Base-by-base conservation (phyloP, 2,329 filamentous ascomycete genomes). In the Colletotrichum gigasporum region DNA sequence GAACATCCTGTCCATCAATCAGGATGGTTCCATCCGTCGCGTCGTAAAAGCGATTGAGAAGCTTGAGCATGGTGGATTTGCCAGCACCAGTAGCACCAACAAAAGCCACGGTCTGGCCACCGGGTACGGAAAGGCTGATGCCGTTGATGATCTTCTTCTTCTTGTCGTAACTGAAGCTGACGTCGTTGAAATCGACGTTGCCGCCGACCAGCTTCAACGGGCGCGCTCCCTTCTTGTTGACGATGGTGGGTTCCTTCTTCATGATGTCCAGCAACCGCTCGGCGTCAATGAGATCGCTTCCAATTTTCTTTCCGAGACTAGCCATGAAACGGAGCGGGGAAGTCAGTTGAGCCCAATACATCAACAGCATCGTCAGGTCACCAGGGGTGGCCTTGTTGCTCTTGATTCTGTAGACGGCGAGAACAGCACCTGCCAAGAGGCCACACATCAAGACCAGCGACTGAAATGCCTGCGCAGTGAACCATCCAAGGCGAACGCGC, bases 271-370 rank as follows among this genome's bases (percentile, higher is more conserved):
- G 74, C 22, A 89, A 78, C 22, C 84, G 80, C 71, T 89, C 85
- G 5, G 86, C 85, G 60, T 87, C 81, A 44, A 88, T 84, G 34
- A 89, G 79, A 60, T 87, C 82, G 65, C 82, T 80, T 60, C 85
- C 85, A 66, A 89, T 81, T 50, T 76, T 83, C 70, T 85, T 86
- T 6, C 86, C 85, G 26, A 88, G 75, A 16, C 79, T 78, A 6
- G 85, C 83, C 71, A 93, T 92, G 75, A 91, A 92, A 68, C 89
- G 89, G 55, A 93, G 82, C 2, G 91, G 91, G 2, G 86, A 84
- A 44, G 90, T 90, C 35, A 93, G 81, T 71, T 93, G 90, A 16
- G 85, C 85, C 90, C 92, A 92, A 74, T 93, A 93, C 55, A 89
- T 90, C 64, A 93, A 78, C 14, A 93, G 80, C 76, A 89, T 87